These are phyloP conservation scores for Diaporthe batatas DNA, from an alignment of 2,329 filamentous ascomycete species.

Conservation along the genomic window DNA sequence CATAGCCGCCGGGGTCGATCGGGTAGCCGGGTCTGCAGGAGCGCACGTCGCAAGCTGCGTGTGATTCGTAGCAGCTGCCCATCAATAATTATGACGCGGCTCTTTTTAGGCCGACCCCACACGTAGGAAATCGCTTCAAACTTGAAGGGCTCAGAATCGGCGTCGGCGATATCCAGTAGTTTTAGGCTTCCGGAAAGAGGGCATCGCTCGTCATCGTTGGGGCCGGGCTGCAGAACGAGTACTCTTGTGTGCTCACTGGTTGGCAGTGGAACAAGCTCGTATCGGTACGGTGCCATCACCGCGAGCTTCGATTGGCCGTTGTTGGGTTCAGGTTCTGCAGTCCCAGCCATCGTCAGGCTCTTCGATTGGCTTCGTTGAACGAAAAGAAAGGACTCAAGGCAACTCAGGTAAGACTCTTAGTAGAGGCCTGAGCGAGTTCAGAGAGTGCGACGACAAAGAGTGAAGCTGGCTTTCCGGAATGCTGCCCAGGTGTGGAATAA, in stretches of 20 bases:
- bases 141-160: background rate
- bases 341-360: background rate
- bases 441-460: no score
- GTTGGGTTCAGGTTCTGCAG: no score
- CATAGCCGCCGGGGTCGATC: background rate
- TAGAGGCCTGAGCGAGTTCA: background rate
- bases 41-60: background rate
- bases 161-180: background rate
- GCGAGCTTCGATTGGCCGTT: background rate
- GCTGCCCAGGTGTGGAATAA: background rate
- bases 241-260: background rate
- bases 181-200: background rate
- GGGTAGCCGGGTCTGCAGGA: background rate
- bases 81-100: background rate
- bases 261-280: background rate
- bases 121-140: constrained; percentile 35
- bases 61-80: background rate
- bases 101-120: background rate
- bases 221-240: background rate
- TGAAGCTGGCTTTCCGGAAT: no score
- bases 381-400: background rate
- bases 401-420: background rate
- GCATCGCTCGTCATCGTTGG: background rate
- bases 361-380: no score
- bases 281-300: background rate